Base-by-base conservation (phyloP, 768 basidiomycete genomes). In the Phylloporus sp. region DNA sequence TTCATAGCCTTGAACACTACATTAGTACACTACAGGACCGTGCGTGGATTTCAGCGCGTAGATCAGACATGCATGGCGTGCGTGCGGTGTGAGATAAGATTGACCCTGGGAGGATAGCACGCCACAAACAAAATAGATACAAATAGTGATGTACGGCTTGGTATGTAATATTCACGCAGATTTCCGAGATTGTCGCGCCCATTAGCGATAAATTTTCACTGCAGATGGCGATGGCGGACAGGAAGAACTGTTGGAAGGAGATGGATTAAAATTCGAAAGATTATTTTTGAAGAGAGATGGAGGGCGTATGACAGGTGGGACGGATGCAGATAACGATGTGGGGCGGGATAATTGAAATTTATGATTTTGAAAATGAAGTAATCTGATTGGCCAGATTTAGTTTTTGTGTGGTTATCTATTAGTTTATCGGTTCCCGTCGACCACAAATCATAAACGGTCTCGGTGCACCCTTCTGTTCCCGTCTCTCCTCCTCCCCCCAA, bases 371-470 rank as follows among this genome's bases (percentile, higher is more conserved):
- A 66, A 66, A 53, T 33, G 13, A 21, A 53, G 52, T 68, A 62
- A 66, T 66, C 64, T 66, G 64, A 68, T 66, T 66, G 66, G 64
- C 50, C 50, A 41, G 58, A 65, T 65, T 67, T 50, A 53, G 49
- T 56, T 64, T 55, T 48, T 37, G 29, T 40, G 49, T 63, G 46
- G 66, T 65, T 65, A 68, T 67, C 66, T 67, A 52, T 62, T 58
- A 64, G 64, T 64, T 66, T 66, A 68, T 66, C 64, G 66, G 62
- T 58, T 66, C 64, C 66, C 66, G 62, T 62, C 56, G 41, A 62
- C 48, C 53, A 64, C 55, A 63, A 67, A 67, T 67, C 65, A 65
- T 67, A 67, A 65, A 65, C 65, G n/a, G n/a, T 50, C 52, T 50
- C 46, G 38, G 47, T 41, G 36, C 56, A 24, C 50, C 3, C 49